Conservation (phyloP, 805 yeast genomes). For the Wickerhamiella azymoides region DNA sequence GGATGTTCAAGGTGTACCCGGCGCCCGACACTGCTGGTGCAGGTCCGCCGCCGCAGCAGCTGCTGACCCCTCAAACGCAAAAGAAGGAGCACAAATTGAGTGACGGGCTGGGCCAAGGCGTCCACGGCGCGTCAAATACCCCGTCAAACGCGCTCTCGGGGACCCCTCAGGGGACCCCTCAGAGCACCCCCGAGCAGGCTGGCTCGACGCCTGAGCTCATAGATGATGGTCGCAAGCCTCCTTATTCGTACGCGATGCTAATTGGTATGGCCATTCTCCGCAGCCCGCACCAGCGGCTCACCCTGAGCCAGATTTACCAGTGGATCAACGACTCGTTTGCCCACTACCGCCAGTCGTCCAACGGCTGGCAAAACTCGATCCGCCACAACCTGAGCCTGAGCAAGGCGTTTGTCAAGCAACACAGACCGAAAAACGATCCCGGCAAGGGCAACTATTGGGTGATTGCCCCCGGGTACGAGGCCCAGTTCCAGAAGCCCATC, state of each 20-base stretch:
- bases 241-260: constrained; percentile 83
- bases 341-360: constrained; percentile 70
- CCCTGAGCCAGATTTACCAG: constrained; percentile 70
- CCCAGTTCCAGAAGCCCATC: constrained; percentile 50
- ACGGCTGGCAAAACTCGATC: constrained; percentile 96
- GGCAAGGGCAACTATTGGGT: constrained; percentile 82
- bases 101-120: no score
- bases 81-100: neutral
- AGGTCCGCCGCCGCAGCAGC: constrained; percentile 1
- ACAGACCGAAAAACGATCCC: constrained; percentile 53
- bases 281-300: constrained; percentile 56
- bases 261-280: constrained; percentile 87
- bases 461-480: constrained; percentile 69
- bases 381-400: constrained; percentile 87
- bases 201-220: constrained; percentile 23
- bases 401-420: constrained; percentile 84
- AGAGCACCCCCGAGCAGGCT: neutral
- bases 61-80: constrained; percentile 4
- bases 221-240: constrained; percentile 67
- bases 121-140: no score
- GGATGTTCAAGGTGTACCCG: constrained; percentile 6
- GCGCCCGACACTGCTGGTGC: neutral
- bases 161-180: neutral
- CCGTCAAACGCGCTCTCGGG: no score
- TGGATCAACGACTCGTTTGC: constrained; percentile 85